Base-by-base conservation (phyloP, 2,329 filamentous ascomycete species). In the Aaosphaeria pasadenensis region DNA sequence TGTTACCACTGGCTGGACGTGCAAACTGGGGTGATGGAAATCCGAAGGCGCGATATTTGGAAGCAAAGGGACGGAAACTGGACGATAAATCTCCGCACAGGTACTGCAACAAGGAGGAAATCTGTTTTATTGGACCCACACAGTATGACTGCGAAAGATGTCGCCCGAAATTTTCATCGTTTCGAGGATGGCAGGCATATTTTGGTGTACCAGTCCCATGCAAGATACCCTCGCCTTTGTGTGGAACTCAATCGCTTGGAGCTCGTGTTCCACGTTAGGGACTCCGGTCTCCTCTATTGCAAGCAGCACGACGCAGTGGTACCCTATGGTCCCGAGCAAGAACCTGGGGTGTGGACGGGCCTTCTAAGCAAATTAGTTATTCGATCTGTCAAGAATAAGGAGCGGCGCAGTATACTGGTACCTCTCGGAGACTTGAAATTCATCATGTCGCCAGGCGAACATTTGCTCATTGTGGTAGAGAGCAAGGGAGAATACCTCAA, bases 1-100 rank as follows among this genome's bases (percentile, higher is more conserved):
- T 85, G 79, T 43, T 70, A 79, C 0, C 84, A 88, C 51, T 87
- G 83, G 82, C 66, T 86, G 4, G 70, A 86, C 39, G 9, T 84
- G 0, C 42, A 50, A 1, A 67, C 65, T 1, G 68, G 71, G 2
- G 44, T 66, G 1, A 43, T 88, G 0, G 78, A 87, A 40, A 76
- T 85, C 24, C 71, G 83, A 6, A 74, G 72, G 5, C 60, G 62
- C 1, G 50, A 60, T n/a, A 66, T 68, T 1, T 81, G 77, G 77
- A 65, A 45, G 9, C 47, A 40, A 0, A 74, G 63, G 41, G 1
- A 11, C 0, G 55, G 58, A 4, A 71, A 77, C 51, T 79, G 76
- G 75, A 52, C 35, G 6, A 48, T 80, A 5, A 53, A 74, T 46
- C 35, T 72, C 9, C 13, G 32, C 1, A 56, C 36, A 1, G 54